These are phyloP conservation scores for Smittium mucronatum DNA, from an alignment of 371 early-diverging fungal species.

Conservation along the genomic window DNA sequence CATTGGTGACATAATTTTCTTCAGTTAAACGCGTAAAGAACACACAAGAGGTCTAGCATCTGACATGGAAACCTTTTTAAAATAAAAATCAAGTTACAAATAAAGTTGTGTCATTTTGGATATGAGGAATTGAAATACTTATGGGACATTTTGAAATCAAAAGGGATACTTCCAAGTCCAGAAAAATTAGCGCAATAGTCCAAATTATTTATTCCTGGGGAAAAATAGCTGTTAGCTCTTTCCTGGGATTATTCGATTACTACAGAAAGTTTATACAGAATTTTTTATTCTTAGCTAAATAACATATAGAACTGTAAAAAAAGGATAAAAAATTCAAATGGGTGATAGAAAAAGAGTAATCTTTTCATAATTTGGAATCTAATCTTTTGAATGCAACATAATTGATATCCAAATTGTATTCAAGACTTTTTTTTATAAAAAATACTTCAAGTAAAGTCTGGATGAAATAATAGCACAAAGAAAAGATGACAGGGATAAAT, in stretches of 20 bases:
- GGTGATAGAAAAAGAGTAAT: slow-evolving; percentile 15
- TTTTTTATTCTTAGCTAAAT: slow-evolving; percentile 30
- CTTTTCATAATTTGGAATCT: slow-evolving; percentile 22
- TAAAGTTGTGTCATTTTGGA: slow-evolving; percentile 40
- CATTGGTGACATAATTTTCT: slow-evolving; percentile 13
- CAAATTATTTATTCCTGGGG: slow-evolving; percentile 23
- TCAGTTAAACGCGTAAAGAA: slow-evolving; percentile 3
- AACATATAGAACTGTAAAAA: slow-evolving; percentile 29
- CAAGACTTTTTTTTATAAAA: neutral
- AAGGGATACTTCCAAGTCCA: slow-evolving; percentile 24
- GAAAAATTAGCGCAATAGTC: slow-evolving; percentile 26
- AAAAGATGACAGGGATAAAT: slow-evolving; percentile 2
- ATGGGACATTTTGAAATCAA: slow-evolving; percentile 27
- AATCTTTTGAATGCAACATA: neutral
- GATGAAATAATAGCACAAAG: slow-evolving; percentile 2
- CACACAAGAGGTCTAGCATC: slow-evolving; percentile 1
- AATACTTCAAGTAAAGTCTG: neutral
- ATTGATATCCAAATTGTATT: slow-evolving; percentile 2
- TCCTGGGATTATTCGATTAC: slow-evolving; percentile 44
- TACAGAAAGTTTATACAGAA: slow-evolving; percentile 37
- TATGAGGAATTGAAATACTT: slow-evolving; percentile 30
- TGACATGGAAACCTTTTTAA: slow-evolving; percentile 19
- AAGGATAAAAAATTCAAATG: slow-evolving; percentile 30
- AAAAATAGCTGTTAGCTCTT: slow-evolving; percentile 25
- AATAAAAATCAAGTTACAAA: slow-evolving; percentile 17